Evolutionary conservation across 2,329 filamentous ascomycete genomes (phyloP).

Genomic region (Neoascochyta sp.): DNA sequence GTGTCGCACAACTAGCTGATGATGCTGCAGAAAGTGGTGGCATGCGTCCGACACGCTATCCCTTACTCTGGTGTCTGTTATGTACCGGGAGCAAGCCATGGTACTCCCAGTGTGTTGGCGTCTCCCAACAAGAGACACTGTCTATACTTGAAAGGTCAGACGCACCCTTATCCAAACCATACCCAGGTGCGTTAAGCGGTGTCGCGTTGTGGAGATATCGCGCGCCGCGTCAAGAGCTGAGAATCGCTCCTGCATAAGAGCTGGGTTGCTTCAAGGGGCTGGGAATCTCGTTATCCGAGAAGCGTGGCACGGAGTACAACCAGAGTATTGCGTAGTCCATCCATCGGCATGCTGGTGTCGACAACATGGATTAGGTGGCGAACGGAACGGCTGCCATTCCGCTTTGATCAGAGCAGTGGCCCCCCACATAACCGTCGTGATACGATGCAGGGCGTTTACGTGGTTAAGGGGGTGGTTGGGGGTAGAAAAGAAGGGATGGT

Average conservation of each 20-base stretch:
- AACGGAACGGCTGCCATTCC: slow-evolving; percentile 25
- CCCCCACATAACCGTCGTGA: slow-evolving; percentile 14
- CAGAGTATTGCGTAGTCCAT: slow-evolving; percentile 12
- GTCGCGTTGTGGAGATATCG: too few relatives aligned
- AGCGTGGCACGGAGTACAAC: slow-evolving; percentile 11
- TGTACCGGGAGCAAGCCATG: slow-evolving; percentile 17
- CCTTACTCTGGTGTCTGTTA: slow-evolving; percentile 28
- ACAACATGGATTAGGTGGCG: slow-evolving; percentile 13
- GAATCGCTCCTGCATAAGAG: too few relatives aligned
- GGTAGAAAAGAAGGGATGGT: slow-evolving; percentile 16
- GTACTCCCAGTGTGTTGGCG: slow-evolving; percentile 15
- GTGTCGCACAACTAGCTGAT: slow-evolving; percentile 23
- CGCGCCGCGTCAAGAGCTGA: too few relatives aligned
- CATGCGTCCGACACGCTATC: slow-evolving; percentile 29
- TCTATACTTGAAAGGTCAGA: slow-evolving; percentile 9
- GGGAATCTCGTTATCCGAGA: too few relatives aligned
- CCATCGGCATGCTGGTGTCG: slow-evolving; percentile 12
- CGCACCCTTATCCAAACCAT: slow-evolving; percentile 4
- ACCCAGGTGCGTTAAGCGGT: too few relatives aligned
- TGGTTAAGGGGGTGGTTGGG: slow-evolving; percentile 19
- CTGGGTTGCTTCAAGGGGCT: too few relatives aligned
- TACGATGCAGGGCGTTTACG: slow-evolving; percentile 16
- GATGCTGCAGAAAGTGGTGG: slow-evolving; percentile 27
- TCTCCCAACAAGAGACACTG: slow-evolving; percentile 11
- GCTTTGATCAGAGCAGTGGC: slow-evolving; percentile 12